Evolutionary conservation across 2,329 filamentous ascomycete species (phyloP), one percentile per base, ranked within the genome.

Genomic region (Myotisia sp.): DNA sequence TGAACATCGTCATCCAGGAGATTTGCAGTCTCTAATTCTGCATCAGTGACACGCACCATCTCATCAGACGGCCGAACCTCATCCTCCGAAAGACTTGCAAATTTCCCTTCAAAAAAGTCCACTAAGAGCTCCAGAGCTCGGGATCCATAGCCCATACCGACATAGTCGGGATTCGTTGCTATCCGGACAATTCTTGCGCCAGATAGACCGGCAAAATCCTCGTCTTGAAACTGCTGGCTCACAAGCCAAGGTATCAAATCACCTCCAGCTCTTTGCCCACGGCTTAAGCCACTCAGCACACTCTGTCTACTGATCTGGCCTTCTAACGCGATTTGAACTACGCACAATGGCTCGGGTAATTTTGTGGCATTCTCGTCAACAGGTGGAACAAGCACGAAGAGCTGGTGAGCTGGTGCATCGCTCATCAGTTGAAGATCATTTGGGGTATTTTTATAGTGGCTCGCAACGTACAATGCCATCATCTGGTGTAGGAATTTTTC

Each of bases 361-460:
- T 78, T 77, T 36, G 77, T 76, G 35, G 76, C 76, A 34, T 77
- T 73, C 44, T 87, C 81, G 3, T 79, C 69, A 10, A 87, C 75
- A 0, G 90, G 87, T 2, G 86, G 80, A 2, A 92, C 84, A 16
- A 98, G 73, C 6, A 95, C 90, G 49, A 90, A 98, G 5, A 98
- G 71, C 54, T 95, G 86, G 58, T 98, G 90, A 1, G 90, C 87
- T 1, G 90, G 90, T 1, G 90, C 90, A 58, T 98, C 90, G 41
- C 84, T 93, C 84, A 98, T 92, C 37, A 98, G 71, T 55, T 95
- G 90, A n/a, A 98, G 69, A 50, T 98, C 90, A 49, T 98, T 92
- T 0, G 90, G 90, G 0, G 86, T 84, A 60, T 98, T 98, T 60
- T 95, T 95, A 67, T 98, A 94, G 58, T 93, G 85, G 47, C 84